These are phyloP conservation scores for Reutealis trisperma DNA, from an alignment of 345 rosid genomes.

Conservation along the genomic window DNA sequence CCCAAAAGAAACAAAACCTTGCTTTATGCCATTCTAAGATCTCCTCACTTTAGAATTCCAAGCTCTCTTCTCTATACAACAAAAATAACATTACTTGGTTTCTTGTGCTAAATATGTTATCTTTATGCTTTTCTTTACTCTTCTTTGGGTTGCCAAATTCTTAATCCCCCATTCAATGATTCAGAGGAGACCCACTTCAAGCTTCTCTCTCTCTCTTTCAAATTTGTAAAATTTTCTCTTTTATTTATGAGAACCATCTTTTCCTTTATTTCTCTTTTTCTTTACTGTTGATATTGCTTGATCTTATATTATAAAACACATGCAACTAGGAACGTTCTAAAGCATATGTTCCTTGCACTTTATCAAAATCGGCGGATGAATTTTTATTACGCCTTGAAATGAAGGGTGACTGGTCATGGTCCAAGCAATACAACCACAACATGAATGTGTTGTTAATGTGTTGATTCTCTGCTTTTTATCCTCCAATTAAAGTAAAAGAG, in stretches of 20 bases:
- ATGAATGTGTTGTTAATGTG: constrained; percentile 24
- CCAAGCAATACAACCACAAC: constrained; percentile 28
- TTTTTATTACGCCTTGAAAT: constrained; percentile 21
- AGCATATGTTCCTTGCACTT: constrained; percentile 48
- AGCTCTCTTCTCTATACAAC: constrained; percentile 51
- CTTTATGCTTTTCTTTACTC: constrained; percentile 43
- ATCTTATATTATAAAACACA: constrained; percentile 37
- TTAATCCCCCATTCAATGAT: constrained; percentile 38
- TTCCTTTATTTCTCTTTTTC: constrained; percentile 38
- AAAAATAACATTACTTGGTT: constrained; percentile 44
- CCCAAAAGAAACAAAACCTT: constrained; percentile 30
- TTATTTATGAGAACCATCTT: constrained; percentile 27
- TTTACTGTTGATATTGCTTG: constrained; percentile 24
- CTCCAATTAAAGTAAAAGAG: constrained; percentile 23
- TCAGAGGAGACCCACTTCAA: constrained; percentile 31
- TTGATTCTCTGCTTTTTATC: constrained; percentile 32
- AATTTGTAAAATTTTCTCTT: constrained; percentile 21
- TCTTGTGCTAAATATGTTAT: constrained; percentile 48
- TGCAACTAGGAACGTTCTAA: constrained; percentile 56
- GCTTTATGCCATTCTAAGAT: constrained; percentile 32
- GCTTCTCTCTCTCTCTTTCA: constrained; percentile 8
- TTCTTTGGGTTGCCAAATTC: constrained; percentile 34
- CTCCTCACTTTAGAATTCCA: constrained; percentile 45
- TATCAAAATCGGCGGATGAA: constrained; percentile 23
- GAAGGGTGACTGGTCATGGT: constrained; percentile 28